Conservation (phyloP, 371 early-diverging fungal genomes). For the Phascolomyces articulosus region DNA sequence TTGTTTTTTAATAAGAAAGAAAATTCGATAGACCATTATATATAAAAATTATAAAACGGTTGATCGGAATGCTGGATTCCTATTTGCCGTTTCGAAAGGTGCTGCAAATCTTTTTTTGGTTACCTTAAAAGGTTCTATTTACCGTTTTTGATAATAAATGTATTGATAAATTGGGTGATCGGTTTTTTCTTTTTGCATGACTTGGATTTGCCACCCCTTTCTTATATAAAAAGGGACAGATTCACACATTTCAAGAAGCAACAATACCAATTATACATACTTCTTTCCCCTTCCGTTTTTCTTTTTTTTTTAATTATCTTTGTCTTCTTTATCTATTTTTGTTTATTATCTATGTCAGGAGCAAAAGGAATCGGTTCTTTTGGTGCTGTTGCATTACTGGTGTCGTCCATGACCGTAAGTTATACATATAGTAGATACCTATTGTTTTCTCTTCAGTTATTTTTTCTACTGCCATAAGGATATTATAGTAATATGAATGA, state of each 20-base stretch:
- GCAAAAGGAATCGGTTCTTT: slow-evolving; percentile 38
- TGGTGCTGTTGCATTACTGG: slow-evolving; percentile 40
- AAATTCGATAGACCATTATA: background rate
- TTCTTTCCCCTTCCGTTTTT: background rate
- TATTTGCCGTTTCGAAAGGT: background rate
- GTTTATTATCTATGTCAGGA: background rate
- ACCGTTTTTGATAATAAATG: background rate
- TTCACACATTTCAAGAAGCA: no score
- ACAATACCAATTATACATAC: no score
- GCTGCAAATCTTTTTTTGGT: slow-evolving; percentile 1
- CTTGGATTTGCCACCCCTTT: no score
- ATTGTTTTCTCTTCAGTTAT: background rate
- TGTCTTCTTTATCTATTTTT: background rate
- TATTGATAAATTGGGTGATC: no score
- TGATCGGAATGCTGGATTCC: background rate
- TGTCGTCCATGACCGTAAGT: slow-evolving; percentile 49
- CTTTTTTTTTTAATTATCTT: background rate
- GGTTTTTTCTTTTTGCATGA: background rate
- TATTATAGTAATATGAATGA: no score
- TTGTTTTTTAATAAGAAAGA: no score
- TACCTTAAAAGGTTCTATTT: slow-evolving; percentile 10
- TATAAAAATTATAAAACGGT: background rate
- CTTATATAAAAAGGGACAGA: background rate
- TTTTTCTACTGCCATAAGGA: no score
- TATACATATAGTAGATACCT: background rate